Evolutionary conservation across 306 rosid species (phyloP).

Genomic region (Dryas drummondii): DNA sequence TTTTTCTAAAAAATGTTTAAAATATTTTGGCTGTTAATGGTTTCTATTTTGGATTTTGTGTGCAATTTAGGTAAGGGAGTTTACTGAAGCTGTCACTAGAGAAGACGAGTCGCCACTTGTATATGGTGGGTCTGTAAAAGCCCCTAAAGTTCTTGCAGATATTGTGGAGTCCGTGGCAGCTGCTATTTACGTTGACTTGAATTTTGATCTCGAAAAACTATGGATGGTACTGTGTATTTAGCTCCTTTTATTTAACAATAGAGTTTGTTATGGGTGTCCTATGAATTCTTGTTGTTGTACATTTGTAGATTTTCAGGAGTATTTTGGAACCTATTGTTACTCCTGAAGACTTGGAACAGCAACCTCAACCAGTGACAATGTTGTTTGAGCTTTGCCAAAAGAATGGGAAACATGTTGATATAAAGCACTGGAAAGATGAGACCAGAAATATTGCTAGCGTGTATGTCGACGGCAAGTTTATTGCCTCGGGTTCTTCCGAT

Average conservation of each 20-base stretch:
- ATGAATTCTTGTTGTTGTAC: not conserved
- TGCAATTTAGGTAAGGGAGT: constrained; percentile 45
- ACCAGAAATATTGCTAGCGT: constrained; percentile 40
- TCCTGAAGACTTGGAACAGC: constrained; percentile 38
- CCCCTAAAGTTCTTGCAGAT: constrained; percentile 90
- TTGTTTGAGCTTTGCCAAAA: constrained; percentile 64
- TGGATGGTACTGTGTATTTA: constrained; percentile 62
- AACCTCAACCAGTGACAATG: constrained; percentile 68
- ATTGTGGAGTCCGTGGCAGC: constrained; percentile 77
- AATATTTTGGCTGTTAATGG: not conserved
- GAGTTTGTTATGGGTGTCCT: not conserved
- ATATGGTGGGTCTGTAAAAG: constrained; percentile 65
- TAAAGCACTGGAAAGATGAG: constrained; percentile 39
- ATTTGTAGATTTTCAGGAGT: constrained; percentile 50
- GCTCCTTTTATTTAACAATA: not conserved
- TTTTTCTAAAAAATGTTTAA: not conserved
- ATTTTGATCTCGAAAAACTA: constrained; percentile 45
- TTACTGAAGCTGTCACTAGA: constrained; percentile 36
- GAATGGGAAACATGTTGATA: constrained; percentile 54
- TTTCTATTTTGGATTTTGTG: not conserved
- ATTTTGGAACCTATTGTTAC: constrained; percentile 73
- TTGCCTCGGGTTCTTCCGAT: constrained; percentile 58
- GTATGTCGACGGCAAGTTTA: constrained; percentile 50
- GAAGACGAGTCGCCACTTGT: constrained; percentile 35
- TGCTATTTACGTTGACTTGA: constrained; percentile 61